Percentiles rank a stretch among this genome's conserved stretches.
phyloP scores from a whole-genome alignment of 768 basidiomycete genomes.

The Boletus huronensis region DNA sequence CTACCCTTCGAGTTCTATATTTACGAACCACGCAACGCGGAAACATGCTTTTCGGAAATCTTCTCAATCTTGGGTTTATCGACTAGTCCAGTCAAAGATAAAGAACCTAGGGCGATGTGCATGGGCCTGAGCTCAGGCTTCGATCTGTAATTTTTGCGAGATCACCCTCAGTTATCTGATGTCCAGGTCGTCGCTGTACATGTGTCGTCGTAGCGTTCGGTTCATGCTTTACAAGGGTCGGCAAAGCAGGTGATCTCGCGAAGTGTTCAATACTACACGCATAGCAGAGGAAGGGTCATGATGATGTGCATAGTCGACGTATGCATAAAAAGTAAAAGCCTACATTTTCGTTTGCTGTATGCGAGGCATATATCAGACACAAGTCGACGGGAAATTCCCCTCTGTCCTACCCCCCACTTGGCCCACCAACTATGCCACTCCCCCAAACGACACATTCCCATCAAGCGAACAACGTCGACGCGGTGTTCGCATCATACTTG shows the following conservation, averaged over 20 bases:
- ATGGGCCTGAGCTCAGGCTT: not conserved
- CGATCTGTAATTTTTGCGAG: not conserved
- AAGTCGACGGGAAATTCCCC: not conserved
- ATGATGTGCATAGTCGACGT: conserved; percentile 10
- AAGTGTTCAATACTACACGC: not conserved
- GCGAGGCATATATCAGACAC: conserved; percentile 5
- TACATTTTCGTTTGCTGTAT: conserved; percentile 18
- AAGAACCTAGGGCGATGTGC: not conserved
- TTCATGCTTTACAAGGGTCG: not conserved
- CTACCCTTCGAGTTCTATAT: too few species aligned
- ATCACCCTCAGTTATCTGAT: not conserved
- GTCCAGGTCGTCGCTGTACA: not conserved
- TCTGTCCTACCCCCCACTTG: not conserved
- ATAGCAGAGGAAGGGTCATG: not conserved
- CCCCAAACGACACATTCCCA: not conserved
- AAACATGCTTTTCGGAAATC: not conserved
- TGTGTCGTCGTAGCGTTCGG: too few species aligned
- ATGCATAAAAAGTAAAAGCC: conserved; percentile 19
- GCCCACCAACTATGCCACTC: not conserved
- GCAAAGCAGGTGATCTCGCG: not conserved
- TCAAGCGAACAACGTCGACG: conserved; percentile 86
- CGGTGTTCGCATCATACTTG: conserved; percentile 97
- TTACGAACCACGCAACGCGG: too few species aligned
- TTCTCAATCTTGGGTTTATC: not conserved
- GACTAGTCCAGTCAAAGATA: not conserved